Conservation (phyloP, 495 filamentous ascomycete genomes). For the Amorphotheca resinae region DNA sequence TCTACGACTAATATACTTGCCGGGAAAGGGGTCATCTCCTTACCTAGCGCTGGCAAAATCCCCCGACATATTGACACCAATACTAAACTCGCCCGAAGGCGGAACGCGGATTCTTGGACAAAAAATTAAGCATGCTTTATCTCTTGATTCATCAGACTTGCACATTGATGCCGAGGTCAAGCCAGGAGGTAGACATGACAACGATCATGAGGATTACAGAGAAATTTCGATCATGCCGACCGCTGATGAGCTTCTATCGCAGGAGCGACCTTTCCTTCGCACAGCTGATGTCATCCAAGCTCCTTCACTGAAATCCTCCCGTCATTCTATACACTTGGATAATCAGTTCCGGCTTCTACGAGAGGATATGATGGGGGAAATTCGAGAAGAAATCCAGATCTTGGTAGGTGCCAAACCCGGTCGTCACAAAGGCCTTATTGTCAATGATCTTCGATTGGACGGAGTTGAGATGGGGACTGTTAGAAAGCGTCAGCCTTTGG, state of each 20-base stretch:
- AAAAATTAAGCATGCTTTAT: slow-evolving; percentile 13
- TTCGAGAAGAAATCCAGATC: slow-evolving; percentile 46
- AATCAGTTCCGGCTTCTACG: slow-evolving; percentile 70
- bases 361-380: slow-evolving; percentile 59
- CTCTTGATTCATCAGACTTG: not conserved
- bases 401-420: slow-evolving; percentile 29
- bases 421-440: slow-evolving; percentile 19
- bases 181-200: slow-evolving; percentile 69
- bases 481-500: slow-evolving; percentile 28
- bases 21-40: slow-evolving; percentile 4
- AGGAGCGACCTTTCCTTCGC: slow-evolving; percentile 45
- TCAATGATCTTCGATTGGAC: slow-evolving; percentile 23
- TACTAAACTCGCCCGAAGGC: slow-evolving; percentile 5
- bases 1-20: slow-evolving; percentile 39
- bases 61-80: not conserved
- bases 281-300: slow-evolving; percentile 31
- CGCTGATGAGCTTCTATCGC: slow-evolving; percentile 49
- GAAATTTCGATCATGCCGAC: slow-evolving; percentile 57
- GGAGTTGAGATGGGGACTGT: slow-evolving; percentile 19
- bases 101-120: slow-evolving; percentile 11
- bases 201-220: slow-evolving; percentile 53
- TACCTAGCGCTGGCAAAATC: slow-evolving; percentile 6
- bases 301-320: slow-evolving; percentile 3
- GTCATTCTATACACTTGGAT: slow-evolving; percentile 42
- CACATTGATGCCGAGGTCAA: slow-evolving; percentile 10